These are phyloP conservation scores for Ceratocystis cubensis DNA, from an alignment of 2,329 filamentous ascomycete species.

Conservation along the genomic window DNA sequence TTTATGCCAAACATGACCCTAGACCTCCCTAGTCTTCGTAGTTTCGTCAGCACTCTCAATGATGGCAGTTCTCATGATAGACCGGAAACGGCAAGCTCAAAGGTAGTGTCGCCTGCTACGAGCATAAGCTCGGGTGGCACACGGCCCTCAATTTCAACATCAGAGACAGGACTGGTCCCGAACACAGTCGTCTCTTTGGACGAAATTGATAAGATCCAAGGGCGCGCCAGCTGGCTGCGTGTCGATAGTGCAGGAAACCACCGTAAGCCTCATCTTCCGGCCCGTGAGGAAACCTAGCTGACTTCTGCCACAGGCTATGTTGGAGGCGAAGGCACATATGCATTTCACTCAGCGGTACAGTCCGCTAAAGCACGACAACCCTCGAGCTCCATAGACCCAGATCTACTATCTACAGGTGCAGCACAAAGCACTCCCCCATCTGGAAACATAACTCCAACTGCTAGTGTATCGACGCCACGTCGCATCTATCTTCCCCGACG, in stretches of 20 bases:
- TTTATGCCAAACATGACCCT: slow-evolving; percentile 25
- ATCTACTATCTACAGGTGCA: background rate
- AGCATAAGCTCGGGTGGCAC: slow-evolving; percentile 3
- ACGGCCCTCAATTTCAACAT: background rate
- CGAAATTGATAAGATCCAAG: slow-evolving; percentile 10
- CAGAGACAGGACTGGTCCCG: background rate
- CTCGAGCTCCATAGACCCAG: background rate
- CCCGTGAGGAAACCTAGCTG: slow-evolving; percentile 5
- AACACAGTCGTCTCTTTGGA: background rate
- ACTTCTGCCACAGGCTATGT: slow-evolving; percentile 22
- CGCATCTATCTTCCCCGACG: slow-evolving; percentile 25
- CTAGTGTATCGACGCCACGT: slow-evolving; percentile 21
- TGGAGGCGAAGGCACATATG: slow-evolving; percentile 24
- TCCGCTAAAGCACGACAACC: slow-evolving; percentile 23
- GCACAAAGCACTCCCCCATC: background rate
- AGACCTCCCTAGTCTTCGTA: slow-evolving; percentile 24
- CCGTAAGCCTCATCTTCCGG: background rate
- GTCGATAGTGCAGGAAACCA: background rate
- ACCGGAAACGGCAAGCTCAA: background rate
- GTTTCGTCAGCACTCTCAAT: slow-evolving; percentile 10
- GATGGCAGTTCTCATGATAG: background rate
- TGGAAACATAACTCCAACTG: background rate
- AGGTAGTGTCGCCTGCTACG: background rate
- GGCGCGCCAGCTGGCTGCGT: background rate
- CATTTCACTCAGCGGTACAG: slow-evolving; percentile 24